Evolutionary conservation across 2,329 filamentous ascomycete species (phyloP), one percentile per base, ranked within the genome.

Genomic region (Xylariaceae sp.): DNA sequence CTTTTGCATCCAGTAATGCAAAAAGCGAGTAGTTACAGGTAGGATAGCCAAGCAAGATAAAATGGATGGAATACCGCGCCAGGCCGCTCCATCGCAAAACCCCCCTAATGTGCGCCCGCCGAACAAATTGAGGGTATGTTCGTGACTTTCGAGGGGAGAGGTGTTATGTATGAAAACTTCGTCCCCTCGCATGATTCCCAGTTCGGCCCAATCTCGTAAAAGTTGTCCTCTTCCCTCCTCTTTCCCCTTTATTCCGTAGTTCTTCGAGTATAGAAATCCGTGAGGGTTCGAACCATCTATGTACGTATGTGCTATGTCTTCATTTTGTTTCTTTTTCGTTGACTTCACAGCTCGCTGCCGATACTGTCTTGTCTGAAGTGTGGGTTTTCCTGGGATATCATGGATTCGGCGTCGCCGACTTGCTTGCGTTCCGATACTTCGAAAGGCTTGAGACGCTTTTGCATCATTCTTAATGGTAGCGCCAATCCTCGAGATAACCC

Each of bases 351-450:
- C 57, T 68, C 64, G 30, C 62, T 60, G 11, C 39, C 64, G n/a
- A 51, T 57, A 10, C 65, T 62, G 15, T 62, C 61, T 55, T 50
- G 61, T 23, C 45, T 58, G 37, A 66, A 63, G 15, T 60, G 61
- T 13, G 61, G 54, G 41, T 57, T 63, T 51, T 68, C 68, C 50
- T 69, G 68, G 53, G 63, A 66, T 47, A 72, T 69, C 69, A 72
- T 68, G 44, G 70, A 72, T 51, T 69, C 90, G 58, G 87, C 87
- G 77, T 97, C 92, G 64, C 92, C 92, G 58, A 96, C 92, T 77
- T 97, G 92, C 74, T 89, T 88, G 65, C 92, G 82, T 77, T 93
- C 90, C 60, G 89, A 90, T 61, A 97, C 82, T 76, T 96, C 92
- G 64, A 84, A 77, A 66, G 79, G 82, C 68, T 83, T 86, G 66